phyloP scores from a whole-genome alignment of 768 basidiomycete species.

The Mycena alexandri region DNA sequence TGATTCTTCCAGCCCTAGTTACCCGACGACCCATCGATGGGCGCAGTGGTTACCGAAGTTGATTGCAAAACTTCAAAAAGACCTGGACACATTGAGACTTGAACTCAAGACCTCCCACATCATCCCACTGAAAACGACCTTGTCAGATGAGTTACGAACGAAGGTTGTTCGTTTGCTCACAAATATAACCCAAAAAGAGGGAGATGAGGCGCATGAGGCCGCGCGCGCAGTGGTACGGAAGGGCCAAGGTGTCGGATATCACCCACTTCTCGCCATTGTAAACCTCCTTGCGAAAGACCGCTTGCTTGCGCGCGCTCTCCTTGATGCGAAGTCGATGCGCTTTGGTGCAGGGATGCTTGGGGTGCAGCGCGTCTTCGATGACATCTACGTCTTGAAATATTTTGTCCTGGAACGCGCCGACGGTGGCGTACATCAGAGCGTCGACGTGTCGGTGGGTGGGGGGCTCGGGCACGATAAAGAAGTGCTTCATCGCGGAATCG shows the following conservation, averaged over 20 bases:
- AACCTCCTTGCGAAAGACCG: slow-evolving; percentile 9
- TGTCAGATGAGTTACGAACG: no score
- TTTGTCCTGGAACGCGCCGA: neutral
- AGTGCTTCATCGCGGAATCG: neutral
- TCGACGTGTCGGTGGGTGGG: neutral
- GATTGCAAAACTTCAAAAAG: no score
- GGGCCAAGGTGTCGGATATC: neutral
- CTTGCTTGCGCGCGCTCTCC: neutral
- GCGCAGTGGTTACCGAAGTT: no score
- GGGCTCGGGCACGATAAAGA: slow-evolving; percentile 1
- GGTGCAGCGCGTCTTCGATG: neutral
- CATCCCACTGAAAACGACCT: no score
- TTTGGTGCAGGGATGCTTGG: neutral
- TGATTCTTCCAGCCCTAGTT: no score
- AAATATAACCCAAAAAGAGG: no score
- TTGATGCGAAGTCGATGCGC: slow-evolving; percentile 3
- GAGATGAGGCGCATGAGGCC: neutral
- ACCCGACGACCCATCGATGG: no score
- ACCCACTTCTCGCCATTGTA: neutral
- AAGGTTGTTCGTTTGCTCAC: no score
- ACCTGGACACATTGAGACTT: no score
- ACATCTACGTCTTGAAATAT: slow-evolving; percentile 3
- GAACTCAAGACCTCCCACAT: no score
- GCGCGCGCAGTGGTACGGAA: neutral
- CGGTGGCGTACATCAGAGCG: neutral